Evolutionary conservation across 495 filamentous ascomycete genomes (phyloP), one percentile per base, ranked within the genome.

Genomic region (Podospora anserina): DNA sequence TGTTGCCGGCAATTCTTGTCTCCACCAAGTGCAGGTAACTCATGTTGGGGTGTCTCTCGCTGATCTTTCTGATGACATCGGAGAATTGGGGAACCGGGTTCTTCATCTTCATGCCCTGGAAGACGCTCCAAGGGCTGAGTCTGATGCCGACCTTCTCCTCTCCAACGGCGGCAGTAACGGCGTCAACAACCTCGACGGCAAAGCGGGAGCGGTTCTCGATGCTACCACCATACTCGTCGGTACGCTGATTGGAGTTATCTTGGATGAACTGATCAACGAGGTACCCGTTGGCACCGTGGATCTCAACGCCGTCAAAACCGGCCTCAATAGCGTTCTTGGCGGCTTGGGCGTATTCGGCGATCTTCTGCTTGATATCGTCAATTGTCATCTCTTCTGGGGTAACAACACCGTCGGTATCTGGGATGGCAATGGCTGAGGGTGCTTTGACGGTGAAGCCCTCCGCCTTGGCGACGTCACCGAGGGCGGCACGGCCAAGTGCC

Each of bases 241-340:
- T 87, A 2, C 91, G 85, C 72, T 81, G 72, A 78, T 93, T 93
- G 68, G 71, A 78, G 18, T 71, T 79, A 70, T 89, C 86, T 71
- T 91, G 89, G 1, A 78, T 80, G 76, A 93, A 93, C 77, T 93
- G 91, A 72, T 93, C 89, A 62, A 92, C 79, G 61, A 93, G 77
- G 72, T 92, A 92, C 9, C 90, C 91, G 70, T 93, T 92, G 4
- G 89, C 89, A 49, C 80, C 87, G 73, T 92, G 90, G 65, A 92
- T 80, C 79, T 93, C 91, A 4, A 93, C 89, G 28, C 89, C 90
- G 72, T 92, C 91, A 66, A 92, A 93, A 13, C 90, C 91, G 4
- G 90, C 91, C 9, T 78, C 80, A 13, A 92, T 78, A 4, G 89
- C 88, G 65, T 87, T 88, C 69, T 81, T 78, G 1, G 90, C 87